phyloP scores from a whole-genome alignment of 441 rosid genomes.

The Arabidopsis hybrid region DNA sequence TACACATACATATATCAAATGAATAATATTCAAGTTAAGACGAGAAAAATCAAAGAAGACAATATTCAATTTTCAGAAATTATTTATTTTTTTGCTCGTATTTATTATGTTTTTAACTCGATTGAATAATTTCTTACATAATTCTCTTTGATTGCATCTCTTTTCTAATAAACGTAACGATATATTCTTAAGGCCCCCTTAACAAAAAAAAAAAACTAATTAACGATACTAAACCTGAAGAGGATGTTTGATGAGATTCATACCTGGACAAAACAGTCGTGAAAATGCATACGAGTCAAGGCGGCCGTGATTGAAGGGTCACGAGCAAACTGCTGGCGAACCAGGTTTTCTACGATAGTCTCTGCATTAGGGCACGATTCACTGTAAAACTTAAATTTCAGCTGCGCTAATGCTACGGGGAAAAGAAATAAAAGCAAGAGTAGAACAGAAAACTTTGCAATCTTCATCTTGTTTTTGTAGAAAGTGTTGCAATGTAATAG shows the following conservation, averaged over 20 bases:
- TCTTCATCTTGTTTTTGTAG: conserved; percentile 24
- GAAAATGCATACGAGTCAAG: conserved; percentile 48
- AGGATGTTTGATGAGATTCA: background rate
- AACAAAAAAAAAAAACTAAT: too few relatives aligned
- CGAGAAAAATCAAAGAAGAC: too few relatives aligned
- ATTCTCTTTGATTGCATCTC: background rate
- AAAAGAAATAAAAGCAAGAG: conserved; percentile 12
- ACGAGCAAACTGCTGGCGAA: conserved; percentile 16
- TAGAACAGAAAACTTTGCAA: conserved; percentile 21
- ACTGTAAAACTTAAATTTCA: conserved; percentile 33
- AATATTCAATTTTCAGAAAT: too few relatives aligned
- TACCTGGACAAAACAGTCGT: conserved; percentile 48
- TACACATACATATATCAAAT: too few relatives aligned
- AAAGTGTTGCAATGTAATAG: conserved; percentile 2
- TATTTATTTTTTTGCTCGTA: too few relatives aligned
- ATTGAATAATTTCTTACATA: background rate
- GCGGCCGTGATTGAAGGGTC: conserved; percentile 41
- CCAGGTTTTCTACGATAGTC: conserved; percentile 19
- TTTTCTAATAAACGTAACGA: background rate
- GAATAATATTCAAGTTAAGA: background rate
- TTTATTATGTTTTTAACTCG: background rate
- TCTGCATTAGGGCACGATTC: conserved; percentile 43
- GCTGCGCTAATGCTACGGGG: conserved; percentile 26
- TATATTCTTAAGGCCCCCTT: background rate
- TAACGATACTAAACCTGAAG: background rate